Conservation (phyloP, 768 basidiomycete species). For the Astraeus odoratus region DNA sequence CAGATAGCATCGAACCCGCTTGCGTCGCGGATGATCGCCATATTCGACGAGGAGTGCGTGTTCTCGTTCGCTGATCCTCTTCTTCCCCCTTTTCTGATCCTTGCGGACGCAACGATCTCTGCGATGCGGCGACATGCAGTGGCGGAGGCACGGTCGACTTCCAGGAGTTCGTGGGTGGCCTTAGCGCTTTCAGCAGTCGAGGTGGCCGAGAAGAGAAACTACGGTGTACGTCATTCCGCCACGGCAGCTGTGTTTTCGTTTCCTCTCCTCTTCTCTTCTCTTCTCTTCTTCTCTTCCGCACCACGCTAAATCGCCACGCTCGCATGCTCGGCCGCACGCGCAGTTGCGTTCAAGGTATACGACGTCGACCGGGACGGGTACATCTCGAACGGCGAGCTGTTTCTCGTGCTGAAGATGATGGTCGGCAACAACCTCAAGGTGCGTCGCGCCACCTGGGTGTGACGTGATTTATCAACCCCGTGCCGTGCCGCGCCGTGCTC, state of each 20-base stretch:
- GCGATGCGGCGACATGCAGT: conserved; percentile 33
- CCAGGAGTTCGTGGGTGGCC: conserved; percentile 95
- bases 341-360: conserved; percentile 99
- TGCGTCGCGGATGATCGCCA: conserved; percentile 96
- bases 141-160: conserved; percentile 99
- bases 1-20: conserved; percentile 98
- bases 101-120: not conserved
- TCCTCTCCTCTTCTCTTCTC: not conserved
- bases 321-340: conserved; percentile 3
- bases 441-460: conserved; percentile 5
- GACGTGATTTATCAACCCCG: not conserved
- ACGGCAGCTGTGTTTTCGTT: not conserved
- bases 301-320: no score
- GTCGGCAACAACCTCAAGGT: conserved; percentile 98
- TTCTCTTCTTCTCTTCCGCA: conserved; percentile 1
- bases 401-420: conserved; percentile 99
- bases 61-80: not conserved
- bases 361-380: conserved; percentile 97
- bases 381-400: conserved; percentile 98
- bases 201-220: conserved; percentile 97
- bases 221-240: conserved; percentile 57
- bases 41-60: conserved; percentile 97
- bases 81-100: not conserved
- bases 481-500: not conserved
- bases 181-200: conserved; percentile 96